These are phyloP conservation scores for Zizania latifolia DNA, from an alignment of 176 grass and related monocot genomes.

Conservation along the genomic window DNA sequence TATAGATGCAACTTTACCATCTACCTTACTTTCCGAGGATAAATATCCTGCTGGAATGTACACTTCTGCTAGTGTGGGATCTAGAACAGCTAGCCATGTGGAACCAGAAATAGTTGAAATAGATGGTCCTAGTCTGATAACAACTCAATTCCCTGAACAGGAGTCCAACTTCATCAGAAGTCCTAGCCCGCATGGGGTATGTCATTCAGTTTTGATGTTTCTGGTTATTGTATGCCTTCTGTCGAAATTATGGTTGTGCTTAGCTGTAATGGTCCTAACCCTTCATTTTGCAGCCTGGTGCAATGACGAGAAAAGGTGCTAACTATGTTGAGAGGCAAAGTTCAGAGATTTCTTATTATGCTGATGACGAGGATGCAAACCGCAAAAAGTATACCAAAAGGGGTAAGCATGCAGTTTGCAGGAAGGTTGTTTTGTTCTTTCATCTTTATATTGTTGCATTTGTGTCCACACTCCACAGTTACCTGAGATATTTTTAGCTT, in stretches of 20 bases:
- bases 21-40: slow-evolving; percentile 38
- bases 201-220: slow-evolving; percentile 7
- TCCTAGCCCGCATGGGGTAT: slow-evolving; percentile 63
- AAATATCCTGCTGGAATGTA: slow-evolving; percentile 35
- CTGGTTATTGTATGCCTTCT: neutral
- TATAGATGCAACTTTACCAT: slow-evolving; percentile 37
- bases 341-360: slow-evolving; percentile 93
- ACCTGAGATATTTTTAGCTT: neutral
- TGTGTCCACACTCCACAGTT: neutral
- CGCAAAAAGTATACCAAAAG: slow-evolving; percentile 83
- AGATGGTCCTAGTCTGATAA: slow-evolving; percentile 60
- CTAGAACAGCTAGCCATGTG: slow-evolving; percentile 26
- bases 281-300: slow-evolving; percentile 56
- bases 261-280: neutral
- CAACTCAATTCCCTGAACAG: slow-evolving; percentile 59
- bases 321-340: slow-evolving; percentile 68
- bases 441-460: neutral
- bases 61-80: slow-evolving; percentile 29
- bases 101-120: slow-evolving; percentile 96
- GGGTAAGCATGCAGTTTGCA: slow-evolving; percentile 50
- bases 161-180: slow-evolving; percentile 66
- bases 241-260: neutral
- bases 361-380: slow-evolving; percentile 95
- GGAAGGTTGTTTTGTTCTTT: slow-evolving; percentile 3
- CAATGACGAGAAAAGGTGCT: slow-evolving; percentile 80